Evolutionary conservation across 495 filamentous ascomycete species (phyloP).

Genomic region (Durotheca rogersii): DNA sequence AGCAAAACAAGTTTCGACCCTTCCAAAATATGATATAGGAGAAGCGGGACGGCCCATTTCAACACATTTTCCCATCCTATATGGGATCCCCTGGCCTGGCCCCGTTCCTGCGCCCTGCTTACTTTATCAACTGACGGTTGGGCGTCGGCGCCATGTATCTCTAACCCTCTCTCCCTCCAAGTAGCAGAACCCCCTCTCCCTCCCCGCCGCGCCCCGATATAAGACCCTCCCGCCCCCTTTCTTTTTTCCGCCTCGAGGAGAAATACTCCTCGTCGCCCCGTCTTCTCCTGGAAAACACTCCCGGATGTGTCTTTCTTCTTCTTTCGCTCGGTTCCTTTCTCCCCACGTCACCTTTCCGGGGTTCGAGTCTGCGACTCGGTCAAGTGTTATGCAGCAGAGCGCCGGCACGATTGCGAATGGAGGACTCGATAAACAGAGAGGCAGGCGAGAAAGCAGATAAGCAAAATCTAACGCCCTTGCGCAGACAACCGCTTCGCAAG

Average conservation of each 20-base stretch:
- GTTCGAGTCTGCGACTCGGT: conserved; percentile 11
- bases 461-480: conserved; percentile 36
- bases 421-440: conserved; percentile 16
- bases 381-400: conserved; percentile 19
- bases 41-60: conserved; percentile 26
- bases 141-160: conserved; percentile 14
- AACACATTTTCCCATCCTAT: conserved; percentile 27
- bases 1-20: conserved; percentile 26
- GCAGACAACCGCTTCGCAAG: conserved; percentile 23
- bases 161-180: too few species aligned
- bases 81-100: conserved; percentile 9
- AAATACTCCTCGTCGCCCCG: conserved; percentile 11
- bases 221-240: too few species aligned
- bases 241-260: too few species aligned
- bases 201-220: too few species aligned
- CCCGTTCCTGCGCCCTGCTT: conserved; percentile 21
- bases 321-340: too few species aligned
- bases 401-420: conserved; percentile 19
- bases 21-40: conserved; percentile 25
- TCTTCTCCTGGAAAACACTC: conserved; percentile 18
- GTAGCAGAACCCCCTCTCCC: too few species aligned
- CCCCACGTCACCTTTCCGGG: conserved; percentile 13
- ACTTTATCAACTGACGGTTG: conserved; percentile 18
- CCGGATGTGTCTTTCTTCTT: too few species aligned
- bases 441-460: conserved; percentile 21